Evolutionary conservation across 2,329 filamentous ascomycete genomes (phyloP), one percentile per base, ranked within the genome.

Genomic region (Escovopsis sp.): DNA sequence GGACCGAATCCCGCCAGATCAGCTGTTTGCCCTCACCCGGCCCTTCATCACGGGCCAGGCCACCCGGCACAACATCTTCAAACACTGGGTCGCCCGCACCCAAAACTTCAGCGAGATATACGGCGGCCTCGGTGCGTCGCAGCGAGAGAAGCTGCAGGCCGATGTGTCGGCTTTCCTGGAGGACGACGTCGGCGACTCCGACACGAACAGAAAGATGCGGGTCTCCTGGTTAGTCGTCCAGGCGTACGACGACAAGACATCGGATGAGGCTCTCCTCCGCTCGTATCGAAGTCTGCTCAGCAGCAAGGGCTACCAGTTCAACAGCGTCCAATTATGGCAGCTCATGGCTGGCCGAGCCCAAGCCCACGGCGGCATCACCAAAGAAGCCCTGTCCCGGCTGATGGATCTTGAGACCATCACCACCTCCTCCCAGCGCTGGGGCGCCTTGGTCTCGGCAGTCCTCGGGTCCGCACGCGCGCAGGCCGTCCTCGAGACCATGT

Each of bases 161-260:
- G 34, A 35, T 3, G 45, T 53, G 41, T 20, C 16, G 2, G 7
- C n/a, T 0, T 47, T 51, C 15, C 39, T 53, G 15, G 29, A 13
- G 15, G 39, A 48, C 20, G 42, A 44, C 33, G 45, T 43, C n/a
- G 37, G 15, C 13, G 16, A 13, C n/a, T 14, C 39, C 3, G 45
- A 48, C n/a, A 42, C 11, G 14, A 35, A 37, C 2, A 35, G 41
- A 33, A 44, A 43, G 13, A 29, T 49, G 33, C 45, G 45, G 1
- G 52, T 49, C 36, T 43, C 50, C 3, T 56, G 52, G 53, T 39
- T 55, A 5, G 32, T 51, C 2, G 45, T 47, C 38, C 47, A 47
- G 36, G 48, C 51, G 2, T 43, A 51, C 31, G 44, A 49, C 20
- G 13, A 45, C 7, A 24, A 35, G 5, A 31, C 41, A 7, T 47